Evolutionary conservation across 2,329 filamentous ascomycete species (phyloP), one percentile per base, ranked within the genome.

Genomic region (Sporothrix luriei): DNA sequence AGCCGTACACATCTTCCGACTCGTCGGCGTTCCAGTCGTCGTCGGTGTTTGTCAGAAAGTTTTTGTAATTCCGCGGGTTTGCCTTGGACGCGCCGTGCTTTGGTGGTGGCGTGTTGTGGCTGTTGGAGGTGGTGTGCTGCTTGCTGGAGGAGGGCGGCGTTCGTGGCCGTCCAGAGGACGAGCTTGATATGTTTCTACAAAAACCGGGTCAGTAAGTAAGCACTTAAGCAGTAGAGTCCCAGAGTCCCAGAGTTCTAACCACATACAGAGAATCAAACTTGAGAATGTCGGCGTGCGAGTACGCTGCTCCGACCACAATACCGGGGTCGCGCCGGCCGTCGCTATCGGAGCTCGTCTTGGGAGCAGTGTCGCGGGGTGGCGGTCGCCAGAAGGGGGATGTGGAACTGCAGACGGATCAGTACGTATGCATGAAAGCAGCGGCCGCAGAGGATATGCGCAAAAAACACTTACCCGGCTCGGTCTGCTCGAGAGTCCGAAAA

Each of bases 241-340:
- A 87, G 76, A 29, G 2, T n/a, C 57, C 29, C 48, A n/a, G 49
- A 54, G n/a, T 24, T 2, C 21, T 11, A 3, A 3, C n/a, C 43
- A 80, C 86, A 74, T 85, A 95, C 92, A 94, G 76, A 38, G 89
- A 87, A 76, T 93, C 92, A 76, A 94, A 91, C 80, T 94, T 97
- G 75, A 97, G 85, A 77, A 97, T 92, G 81, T 98, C 94, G 38
- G 94, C 92, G 80, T 99, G 95, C 16, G 95, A 98, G 78, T 99
- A 99, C 59, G 94, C 91, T 69, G 95, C 95, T 74, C 95, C 95
- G 71, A 98, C 91, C 48, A 99, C 91, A 72, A 94, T 87, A 76
- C 84, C 88, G 66, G 88, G 82, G 75, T 91, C 89, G 77, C 86
- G 67, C 66, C 69, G 64, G 40, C 67, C 52, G 57, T 24, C 43